These are phyloP conservation scores for Carnegiea gigantea DNA, from an alignment of 179 eudicot genomes.

Conservation along the genomic window DNA sequence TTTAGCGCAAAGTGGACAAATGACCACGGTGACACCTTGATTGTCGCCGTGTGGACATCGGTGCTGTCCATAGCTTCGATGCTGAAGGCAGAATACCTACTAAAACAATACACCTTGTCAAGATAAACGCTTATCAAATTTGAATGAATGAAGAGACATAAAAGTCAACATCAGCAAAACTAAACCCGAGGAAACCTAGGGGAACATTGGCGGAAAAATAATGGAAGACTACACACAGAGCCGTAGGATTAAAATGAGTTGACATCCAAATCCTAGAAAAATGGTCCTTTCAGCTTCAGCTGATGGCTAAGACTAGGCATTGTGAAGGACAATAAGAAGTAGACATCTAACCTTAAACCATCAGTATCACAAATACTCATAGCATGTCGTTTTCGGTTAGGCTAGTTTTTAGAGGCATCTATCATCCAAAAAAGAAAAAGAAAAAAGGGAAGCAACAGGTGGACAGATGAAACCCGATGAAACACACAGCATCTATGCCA, in stretches of 20 bases:
- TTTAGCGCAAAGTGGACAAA: slow-evolving; percentile 98
- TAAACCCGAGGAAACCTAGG: background rate
- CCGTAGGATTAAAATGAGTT: background rate
- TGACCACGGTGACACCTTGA: slow-evolving; percentile 81
- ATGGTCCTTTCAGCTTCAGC: background rate
- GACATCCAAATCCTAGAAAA: background rate
- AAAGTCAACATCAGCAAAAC: background rate
- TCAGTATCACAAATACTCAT: background rate
- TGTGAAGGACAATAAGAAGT: background rate
- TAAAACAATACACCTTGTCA: slow-evolving; percentile 6
- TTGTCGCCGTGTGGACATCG: slow-evolving; percentile 72
- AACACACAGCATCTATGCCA: background rate
- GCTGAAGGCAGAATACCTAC: slow-evolving; percentile 90
- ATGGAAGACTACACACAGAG: background rate
- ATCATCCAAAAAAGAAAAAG: background rate
- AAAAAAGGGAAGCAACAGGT: background rate
- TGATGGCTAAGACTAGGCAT: background rate
- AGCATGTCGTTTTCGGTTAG: background rate
- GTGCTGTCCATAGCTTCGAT: slow-evolving; percentile 75
- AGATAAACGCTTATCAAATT: background rate
- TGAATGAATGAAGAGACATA: background rate
- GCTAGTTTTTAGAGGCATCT: too few species aligned
- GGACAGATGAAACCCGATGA: background rate
- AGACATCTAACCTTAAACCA: background rate
- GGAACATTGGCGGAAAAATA: background rate